Conservation (phyloP, 2,329 filamentous ascomycete species). For the Claviceps paspali region DNA sequence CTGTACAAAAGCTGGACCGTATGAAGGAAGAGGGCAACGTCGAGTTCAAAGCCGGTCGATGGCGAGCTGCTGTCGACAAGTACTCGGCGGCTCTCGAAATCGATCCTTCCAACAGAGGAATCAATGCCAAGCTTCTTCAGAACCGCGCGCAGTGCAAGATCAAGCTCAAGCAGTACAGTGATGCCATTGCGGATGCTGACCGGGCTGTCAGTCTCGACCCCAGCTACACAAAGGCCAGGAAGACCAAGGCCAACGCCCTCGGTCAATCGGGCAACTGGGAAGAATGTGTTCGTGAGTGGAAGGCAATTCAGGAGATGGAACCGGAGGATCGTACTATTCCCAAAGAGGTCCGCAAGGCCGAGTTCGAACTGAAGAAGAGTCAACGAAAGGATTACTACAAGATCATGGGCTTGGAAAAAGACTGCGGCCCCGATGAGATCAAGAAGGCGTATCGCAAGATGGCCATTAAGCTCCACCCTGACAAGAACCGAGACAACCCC, state of each 20-base stretch:
- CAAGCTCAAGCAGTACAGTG: conserved; percentile 69
- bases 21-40: conserved; percentile 90
- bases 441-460: conserved; percentile 96
- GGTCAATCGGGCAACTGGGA: conserved; percentile 84
- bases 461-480: conserved; percentile 86
- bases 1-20: conserved; percentile 80
- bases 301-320: conserved; percentile 68
- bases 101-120: conserved; percentile 77
- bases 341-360: conserved; percentile 77
- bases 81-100: conserved; percentile 74
- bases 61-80: conserved; percentile 65
- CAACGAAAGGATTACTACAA: conserved; percentile 98
- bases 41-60: conserved; percentile 75
- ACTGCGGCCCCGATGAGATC: conserved; percentile 69
- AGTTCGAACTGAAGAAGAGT: conserved; percentile 94
- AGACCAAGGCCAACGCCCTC: conserved; percentile 82
- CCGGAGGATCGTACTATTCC: conserved; percentile 66
- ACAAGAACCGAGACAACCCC: conserved; percentile 87
- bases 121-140: conserved; percentile 86
- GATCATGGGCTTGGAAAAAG: conserved; percentile 79
- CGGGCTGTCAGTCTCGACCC: conserved; percentile 71
- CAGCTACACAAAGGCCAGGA: conserved; percentile 75
- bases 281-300: conserved; percentile 77
- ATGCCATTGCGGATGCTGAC: conserved; percentile 75
- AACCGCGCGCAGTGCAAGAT: conserved; percentile 80